Evolutionary conservation across 2,329 filamentous ascomycete genomes (phyloP), one percentile per base, ranked within the genome.

Genomic region (Apiospora sp.): DNA sequence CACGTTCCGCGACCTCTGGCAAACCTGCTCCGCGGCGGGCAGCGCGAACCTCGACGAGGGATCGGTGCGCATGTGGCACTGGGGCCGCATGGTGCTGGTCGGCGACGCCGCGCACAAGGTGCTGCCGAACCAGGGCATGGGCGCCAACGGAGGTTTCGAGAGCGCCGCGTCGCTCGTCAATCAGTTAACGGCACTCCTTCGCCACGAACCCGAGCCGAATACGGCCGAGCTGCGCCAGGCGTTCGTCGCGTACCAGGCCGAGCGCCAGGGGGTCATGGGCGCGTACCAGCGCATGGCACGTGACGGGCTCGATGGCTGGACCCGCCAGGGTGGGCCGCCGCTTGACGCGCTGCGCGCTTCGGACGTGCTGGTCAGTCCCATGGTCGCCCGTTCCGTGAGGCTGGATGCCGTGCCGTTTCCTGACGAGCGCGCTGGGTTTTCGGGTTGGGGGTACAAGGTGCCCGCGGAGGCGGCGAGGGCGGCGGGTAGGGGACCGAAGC

Each of bases 61-160:
- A 22, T 73, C 80, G 1, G 48, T 82, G 24, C 72, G 78, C 22
- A 75, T 76, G 44, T 83, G 82, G 82, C 72, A 64, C 22, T 76
- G 73, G 72, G 76, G 75, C 19, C 77, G 81, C 8, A 74, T 81
- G 30, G 81, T 82, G 5, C 79, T 83, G 4, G 79, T 78, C 0
- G 81, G 82, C 5, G 82, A 83, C 72, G 77, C 82, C 4, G 78
- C 78, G n/a, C 81, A 81, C 68, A 83, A 83, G 71, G 48, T 72
- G 6, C 68, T 70, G 73, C 79, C 81, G 3, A 79, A 81, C 49
- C 75, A 78, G 1, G 81, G 80, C 4, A 75, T 80, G 6, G 80
- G 81, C 1, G 78, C 79, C 48, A 83, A 83, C 64, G 43, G 43
- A 22, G 64, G 64, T 1, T 30, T 68, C n/a, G 37, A 68, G 43